These are phyloP conservation scores for Daphne laureola DNA, from an alignment of 441 rosid species.

Conservation along the genomic window DNA sequence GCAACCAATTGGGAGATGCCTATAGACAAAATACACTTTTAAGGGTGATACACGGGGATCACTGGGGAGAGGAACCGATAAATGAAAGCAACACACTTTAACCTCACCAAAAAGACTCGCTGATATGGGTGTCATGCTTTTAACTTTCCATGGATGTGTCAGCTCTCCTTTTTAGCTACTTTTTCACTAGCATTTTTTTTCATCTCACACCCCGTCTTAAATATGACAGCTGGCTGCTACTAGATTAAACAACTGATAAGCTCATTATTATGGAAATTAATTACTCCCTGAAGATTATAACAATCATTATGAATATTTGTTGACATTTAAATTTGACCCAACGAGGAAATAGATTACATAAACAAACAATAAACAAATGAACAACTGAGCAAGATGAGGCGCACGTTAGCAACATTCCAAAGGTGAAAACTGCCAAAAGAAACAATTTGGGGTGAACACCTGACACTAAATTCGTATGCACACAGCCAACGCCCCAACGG, in stretches of 20 bases:
- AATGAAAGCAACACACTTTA: conserved; percentile 16
- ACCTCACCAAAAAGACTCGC: conserved; percentile 15
- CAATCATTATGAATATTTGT: no score
- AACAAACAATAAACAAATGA: no score
- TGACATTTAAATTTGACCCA: no score
- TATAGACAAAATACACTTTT: conserved; percentile 34
- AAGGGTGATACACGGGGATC: conserved; percentile 34
- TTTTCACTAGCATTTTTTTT: no score
- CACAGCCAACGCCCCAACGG: conserved; percentile 1
- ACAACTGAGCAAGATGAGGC: neutral
- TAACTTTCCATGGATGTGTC: conserved; percentile 7
- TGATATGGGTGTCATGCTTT: neutral
- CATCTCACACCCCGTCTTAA: no score
- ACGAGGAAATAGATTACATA: no score
- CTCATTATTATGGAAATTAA: no score
- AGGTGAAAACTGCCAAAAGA: neutral
- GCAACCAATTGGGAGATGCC: conserved; percentile 15
- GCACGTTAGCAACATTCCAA: conserved; percentile 20
- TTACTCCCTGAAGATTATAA: no score
- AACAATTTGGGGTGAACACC: conserved; percentile 8
- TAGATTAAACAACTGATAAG: no score
- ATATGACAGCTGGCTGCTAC: conserved; percentile 9
- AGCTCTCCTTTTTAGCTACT: neutral
- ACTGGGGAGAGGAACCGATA: neutral
- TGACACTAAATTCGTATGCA: conserved; percentile 12